Evolutionary conservation across 2,329 filamentous ascomycete genomes (phyloP).

Genomic region (Aspergillus persii): DNA sequence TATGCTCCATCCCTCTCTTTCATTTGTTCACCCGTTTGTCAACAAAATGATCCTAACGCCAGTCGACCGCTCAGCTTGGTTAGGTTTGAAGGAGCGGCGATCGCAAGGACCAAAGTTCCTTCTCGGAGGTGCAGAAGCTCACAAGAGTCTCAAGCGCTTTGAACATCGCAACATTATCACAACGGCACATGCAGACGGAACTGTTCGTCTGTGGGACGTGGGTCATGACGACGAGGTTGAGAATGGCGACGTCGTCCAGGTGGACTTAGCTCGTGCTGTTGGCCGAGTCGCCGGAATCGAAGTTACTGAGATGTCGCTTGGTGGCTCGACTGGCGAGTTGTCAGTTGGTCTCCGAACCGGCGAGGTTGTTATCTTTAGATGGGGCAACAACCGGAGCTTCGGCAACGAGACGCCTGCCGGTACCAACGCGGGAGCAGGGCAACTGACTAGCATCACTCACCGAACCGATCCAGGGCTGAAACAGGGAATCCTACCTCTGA

Average conservation of each 20-base stretch:
- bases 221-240: constrained; percentile 93
- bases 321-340: constrained; percentile 77
- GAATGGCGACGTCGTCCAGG: constrained; percentile 75
- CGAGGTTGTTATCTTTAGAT: constrained; percentile 84
- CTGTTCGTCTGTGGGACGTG: constrained; percentile 87
- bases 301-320: constrained; percentile 75
- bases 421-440: constrained; percentile 61
- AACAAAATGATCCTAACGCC: constrained; percentile 69
- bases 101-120: constrained; percentile 74
- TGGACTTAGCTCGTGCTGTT: constrained; percentile 80
- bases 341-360: constrained; percentile 77
- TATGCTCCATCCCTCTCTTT: constrained; percentile 82
- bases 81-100: constrained; percentile 83
- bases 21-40: constrained; percentile 87
- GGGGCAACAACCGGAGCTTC: constrained; percentile 74
- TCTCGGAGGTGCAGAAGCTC: constrained; percentile 72
- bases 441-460: constrained; percentile 69
- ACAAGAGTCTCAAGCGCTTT: constrained; percentile 69
- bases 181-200: constrained; percentile 86
- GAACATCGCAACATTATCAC: constrained; percentile 82
- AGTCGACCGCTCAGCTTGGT: constrained; percentile 77
- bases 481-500: constrained; percentile 76
- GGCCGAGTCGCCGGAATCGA: constrained; percentile 75
- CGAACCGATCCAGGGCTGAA: constrained; percentile 71
- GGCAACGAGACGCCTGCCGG: constrained; percentile 61